These are phyloP conservation scores for Nannizziopsis arthrosporioides DNA, from an alignment of 2,329 filamentous ascomycete genomes.

Conservation along the genomic window DNA sequence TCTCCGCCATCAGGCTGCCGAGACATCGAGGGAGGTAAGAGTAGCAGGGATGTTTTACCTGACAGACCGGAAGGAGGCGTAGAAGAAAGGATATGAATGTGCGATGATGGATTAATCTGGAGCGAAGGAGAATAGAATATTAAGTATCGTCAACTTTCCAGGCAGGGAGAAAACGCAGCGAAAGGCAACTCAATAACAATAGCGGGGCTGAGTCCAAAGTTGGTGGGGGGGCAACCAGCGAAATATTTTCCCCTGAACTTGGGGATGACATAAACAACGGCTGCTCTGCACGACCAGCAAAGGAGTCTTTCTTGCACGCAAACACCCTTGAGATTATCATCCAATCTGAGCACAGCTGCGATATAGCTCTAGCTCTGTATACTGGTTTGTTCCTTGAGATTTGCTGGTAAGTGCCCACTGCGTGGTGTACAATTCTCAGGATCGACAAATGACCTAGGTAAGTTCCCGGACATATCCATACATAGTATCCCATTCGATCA, in stretches of 20 bases:
- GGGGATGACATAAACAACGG: neutral
- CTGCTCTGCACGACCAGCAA: no score
- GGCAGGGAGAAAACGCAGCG: conserved; percentile 5
- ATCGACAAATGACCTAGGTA: no score
- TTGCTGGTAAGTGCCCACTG: no score
- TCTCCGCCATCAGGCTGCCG: neutral
- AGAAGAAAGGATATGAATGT: neutral
- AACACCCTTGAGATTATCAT: no score
- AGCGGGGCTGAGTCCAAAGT: conserved; percentile 14
- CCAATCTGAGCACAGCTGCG: no score
- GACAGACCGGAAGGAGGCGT: neutral
- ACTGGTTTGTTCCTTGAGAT: no score
- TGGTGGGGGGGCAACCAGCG: conserved; percentile 13
- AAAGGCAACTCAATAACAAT: conserved; percentile 12
- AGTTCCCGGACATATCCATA: no score
- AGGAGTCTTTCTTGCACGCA: no score
- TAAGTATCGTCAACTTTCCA: neutral
- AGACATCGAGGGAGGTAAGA: neutral
- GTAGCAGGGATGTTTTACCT: no score
- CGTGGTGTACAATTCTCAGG: no score
- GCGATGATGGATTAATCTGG: neutral
- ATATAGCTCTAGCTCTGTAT: no score
- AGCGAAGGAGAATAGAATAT: conserved; percentile 2
- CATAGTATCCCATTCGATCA: no score
- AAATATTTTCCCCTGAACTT: conserved; percentile 1